These are phyloP conservation scores for Claviceps citrina DNA, from an alignment of 2,329 filamentous ascomycete genomes.

Conservation along the genomic window DNA sequence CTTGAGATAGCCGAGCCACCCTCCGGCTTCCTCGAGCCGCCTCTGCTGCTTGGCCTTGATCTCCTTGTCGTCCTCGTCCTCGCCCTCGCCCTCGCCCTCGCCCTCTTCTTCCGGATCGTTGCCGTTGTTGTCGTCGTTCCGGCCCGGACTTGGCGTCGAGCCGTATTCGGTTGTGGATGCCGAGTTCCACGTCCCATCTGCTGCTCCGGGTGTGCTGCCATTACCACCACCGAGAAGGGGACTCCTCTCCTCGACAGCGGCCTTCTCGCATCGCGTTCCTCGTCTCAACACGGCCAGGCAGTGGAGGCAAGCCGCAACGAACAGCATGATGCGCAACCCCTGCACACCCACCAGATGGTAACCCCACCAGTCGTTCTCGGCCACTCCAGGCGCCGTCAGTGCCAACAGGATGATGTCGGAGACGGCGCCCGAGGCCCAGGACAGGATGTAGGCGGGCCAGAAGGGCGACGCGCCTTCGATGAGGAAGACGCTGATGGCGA, in stretches of 20 bases:
- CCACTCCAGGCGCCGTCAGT: background rate
- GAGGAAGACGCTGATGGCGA: constrained; percentile 5
- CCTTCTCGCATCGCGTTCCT: background rate
- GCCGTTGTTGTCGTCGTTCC: too few relatives aligned
- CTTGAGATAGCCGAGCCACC: constrained; percentile 13
- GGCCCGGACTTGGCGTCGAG: constrained; percentile 9
- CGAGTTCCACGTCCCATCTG: background rate
- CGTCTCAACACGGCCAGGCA: constrained; percentile 1
- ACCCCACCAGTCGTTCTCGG: background rate
- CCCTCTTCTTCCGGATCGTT: constrained; percentile 9
- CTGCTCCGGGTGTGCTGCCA: too few relatives aligned
- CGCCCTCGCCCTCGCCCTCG: constrained; percentile 8
- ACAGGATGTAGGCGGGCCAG: constrained; percentile 6
- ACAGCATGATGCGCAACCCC: background rate
- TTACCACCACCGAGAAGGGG: background rate
- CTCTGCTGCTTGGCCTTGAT: constrained; percentile 12
- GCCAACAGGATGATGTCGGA: constrained; percentile 3
- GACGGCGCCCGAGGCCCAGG: constrained; percentile 5
- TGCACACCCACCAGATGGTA: background rate
- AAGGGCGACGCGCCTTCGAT: constrained; percentile 4
- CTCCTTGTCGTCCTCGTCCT: constrained; percentile 11
- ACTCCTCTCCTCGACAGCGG: constrained; percentile 1
- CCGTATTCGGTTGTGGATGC: constrained; percentile 3
- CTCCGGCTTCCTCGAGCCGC: constrained; percentile 11
- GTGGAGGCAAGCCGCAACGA: background rate